Base-by-base conservation (phyloP, 768 basidiomycete species). In the Cystobasidium ongulense region DNA sequence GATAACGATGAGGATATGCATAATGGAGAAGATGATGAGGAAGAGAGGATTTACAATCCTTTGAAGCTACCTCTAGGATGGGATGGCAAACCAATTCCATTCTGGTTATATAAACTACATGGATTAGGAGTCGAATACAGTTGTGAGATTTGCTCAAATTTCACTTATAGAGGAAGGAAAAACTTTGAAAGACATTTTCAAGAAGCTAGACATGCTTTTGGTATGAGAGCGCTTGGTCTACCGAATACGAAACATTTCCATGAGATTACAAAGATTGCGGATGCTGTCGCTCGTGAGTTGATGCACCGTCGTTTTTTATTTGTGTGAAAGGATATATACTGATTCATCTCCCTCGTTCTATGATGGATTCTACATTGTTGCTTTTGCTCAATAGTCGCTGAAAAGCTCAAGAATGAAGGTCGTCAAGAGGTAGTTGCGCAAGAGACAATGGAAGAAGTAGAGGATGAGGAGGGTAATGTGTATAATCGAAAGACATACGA, bases 231-330 rank as follows among this genome's bases (percentile, higher is more conserved):
- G 13, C 85, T 99, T 33, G 96, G 96, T 39, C 85, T 99, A 72
- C 96, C 96, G 0, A 97, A 97, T 77, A 98, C 95, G 1, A 97
- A 95, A 82, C 96, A 99, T 82, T 99, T 98, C 85, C 93, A 96
- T 80, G 96, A 96, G 82, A 97, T 99, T 74, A 98, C 93, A 29
- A 87, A 89, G 64, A 99, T 99, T 76, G 90, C 93, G 78, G 96
- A 99, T 83, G 96, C 94, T 0, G 86, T 99, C 71, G 87, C 92
- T 36, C 84, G 95, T 97, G 80, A 77, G 92, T 88, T 33, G 5
- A 33, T 50, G 46, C 18, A 61, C 21, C 18, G 36, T 17, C 18
- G 10, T 8, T 3, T 4, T 17, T 21, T 17, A 50, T 11, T 41
- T 50, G 46, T 17, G 3, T 8, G 8, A n/a, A 50, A 50, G 4